Evolutionary conservation across 176 grass and related monocot genomes (phyloP).

Genomic region (bread wheat (Triticum aestivum)): IWGSC_CS_RefSeq_v2.1 NC_057802.1:489589758-489590257

Average conservation of each 20-base stretch:
- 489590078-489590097: neutral
- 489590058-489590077: neutral
- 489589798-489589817: slow-evolving; percentile 55
- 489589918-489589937: slow-evolving; percentile 24
- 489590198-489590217: no score
- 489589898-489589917: neutral
- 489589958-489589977: slow-evolving; percentile 36
- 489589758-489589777: slow-evolving; percentile 48
- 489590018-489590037: neutral
- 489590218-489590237: no score
- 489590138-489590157: neutral
- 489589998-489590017: neutral
- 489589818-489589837: slow-evolving; percentile 46
- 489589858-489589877: slow-evolving; percentile 23
- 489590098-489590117: neutral
- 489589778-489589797: slow-evolving; percentile 73
- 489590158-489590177: neutral
- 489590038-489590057: neutral
- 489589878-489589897: neutral
- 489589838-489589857: slow-evolving; percentile 53
- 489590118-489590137: neutral
- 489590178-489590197: neutral
- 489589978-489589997: neutral
- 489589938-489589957: slow-evolving; percentile 51
- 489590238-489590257: neutral